Base-by-base conservation (phyloP, 345 rosid species). In the Moricandia arvensis region DNA sequence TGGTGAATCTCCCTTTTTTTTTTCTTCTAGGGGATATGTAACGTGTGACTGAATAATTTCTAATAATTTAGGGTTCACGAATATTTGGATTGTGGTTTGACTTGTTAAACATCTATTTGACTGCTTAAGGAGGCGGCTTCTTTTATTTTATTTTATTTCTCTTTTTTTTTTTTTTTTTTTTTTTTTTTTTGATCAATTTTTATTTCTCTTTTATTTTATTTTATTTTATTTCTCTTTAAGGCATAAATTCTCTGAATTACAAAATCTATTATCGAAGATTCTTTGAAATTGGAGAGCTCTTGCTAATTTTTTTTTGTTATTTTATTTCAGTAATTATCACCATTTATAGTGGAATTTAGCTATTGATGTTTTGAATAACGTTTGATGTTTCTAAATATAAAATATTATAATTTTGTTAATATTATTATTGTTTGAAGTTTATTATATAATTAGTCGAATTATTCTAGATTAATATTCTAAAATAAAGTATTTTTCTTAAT, bases 71-170 rank as follows among this genome's bases (percentile, higher is more conserved):
- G 12, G 30, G 27, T 54, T 54, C 21, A 54, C 30, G 7, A 55
- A 55, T 21, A 9, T 54, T 7, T 8, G 30, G 29, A 21, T 21
- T 54, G 27, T 9, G 13, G n/a, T 54, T 55, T 24, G 30, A 55
- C 59, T 4, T 59, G 61, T 75, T 66, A 75, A 45, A 49, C 11
- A n/a, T 59, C 49, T 30, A 75, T 58, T 66, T 74, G 67, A 58
- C 66, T 74, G 5, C 49, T 45, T 18, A 4, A 10, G 63, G 35
- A 29, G 37, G 37, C 18, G 18, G 63, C 30, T 59, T 29, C 63
- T 53, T 29, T 21, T 21, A 21, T 21, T 57, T n/a, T 33, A 6
- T 33, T 58, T 45, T 63, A n/a, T n/a, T n/a, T n/a, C n/a, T n/a
- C n/a, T n/a, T n/a, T n/a, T n/a, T n/a, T n/a, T n/a, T n/a, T n/a